These are phyloP conservation scores for Paramecium octaurelia DNA, from an alignment of 73 alveolate species.

Conservation along the genomic window DNA sequence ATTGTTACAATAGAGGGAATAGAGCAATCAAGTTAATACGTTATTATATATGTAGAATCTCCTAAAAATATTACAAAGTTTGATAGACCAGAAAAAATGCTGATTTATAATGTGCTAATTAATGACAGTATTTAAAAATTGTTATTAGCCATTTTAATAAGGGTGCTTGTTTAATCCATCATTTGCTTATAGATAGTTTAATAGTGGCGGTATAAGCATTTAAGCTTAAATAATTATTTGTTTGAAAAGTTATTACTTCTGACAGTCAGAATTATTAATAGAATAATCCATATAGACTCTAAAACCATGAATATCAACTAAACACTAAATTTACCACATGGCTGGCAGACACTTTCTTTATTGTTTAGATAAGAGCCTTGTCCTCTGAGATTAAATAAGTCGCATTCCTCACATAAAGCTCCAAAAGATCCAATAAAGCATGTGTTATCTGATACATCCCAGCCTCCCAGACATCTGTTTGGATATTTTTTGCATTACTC, in stretches of 20 bases:
- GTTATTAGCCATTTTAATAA: constrained; percentile 6
- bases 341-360: neutral
- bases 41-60: neutral
- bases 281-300: neutral
- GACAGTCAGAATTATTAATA: neutral
- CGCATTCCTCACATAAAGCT: constrained; percentile 42
- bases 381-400: neutral
- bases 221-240: neutral
- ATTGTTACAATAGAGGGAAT: neutral
- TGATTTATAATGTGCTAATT: neutral
- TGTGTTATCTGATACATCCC: constrained; percentile 28
- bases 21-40: neutral
- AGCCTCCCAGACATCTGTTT: constrained; percentile 5
- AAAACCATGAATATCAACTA: neutral
- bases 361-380: neutral
- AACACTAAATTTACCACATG: neutral
- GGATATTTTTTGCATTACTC: neutral
- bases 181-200: neutral
- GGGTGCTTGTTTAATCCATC: neutral
- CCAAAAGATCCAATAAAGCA: neutral
- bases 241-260: neutral
- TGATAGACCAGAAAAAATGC: neutral
- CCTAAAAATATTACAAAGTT: neutral
- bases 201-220: neutral
- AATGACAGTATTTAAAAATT: neutral